These are phyloP conservation scores for Aaosphaeria pasadenensis DNA, from an alignment of 2,329 filamentous ascomycete genomes.

Conservation along the genomic window DNA sequence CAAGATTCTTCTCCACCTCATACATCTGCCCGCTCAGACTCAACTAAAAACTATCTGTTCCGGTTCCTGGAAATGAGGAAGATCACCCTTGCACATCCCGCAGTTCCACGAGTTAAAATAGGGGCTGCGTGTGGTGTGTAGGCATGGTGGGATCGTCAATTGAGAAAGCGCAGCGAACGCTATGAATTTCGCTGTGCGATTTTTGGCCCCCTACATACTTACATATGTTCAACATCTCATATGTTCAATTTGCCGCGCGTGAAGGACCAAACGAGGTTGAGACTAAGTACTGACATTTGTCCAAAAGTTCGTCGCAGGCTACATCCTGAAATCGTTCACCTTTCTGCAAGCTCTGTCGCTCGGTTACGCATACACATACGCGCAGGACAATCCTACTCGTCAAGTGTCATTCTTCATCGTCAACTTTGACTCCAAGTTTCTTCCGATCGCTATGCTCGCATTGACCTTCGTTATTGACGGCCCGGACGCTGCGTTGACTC, in stretches of 20 bases:
- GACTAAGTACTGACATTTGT: background rate
- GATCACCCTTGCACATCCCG: conserved; percentile 50
- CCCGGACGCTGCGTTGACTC: conserved; percentile 55
- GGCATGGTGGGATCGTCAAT: conserved; percentile 52
- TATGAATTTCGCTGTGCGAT: conserved; percentile 55
- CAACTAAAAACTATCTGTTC: conserved; percentile 44
- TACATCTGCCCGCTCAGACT: conserved; percentile 55
- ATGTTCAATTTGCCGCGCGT: background rate
- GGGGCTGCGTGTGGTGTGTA: conserved; percentile 45
- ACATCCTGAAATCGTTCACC: conserved; percentile 50
- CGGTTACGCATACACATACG: conserved; percentile 78
- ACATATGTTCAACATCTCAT: conserved; percentile 3
- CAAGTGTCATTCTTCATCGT: conserved; percentile 79
- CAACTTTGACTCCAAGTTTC: conserved; percentile 75
- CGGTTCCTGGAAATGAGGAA: conserved; percentile 56
- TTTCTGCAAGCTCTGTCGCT: conserved; percentile 65
- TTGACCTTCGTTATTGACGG: conserved; percentile 69
- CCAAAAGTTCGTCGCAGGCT: conserved; percentile 51
- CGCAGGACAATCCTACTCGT: conserved; percentile 77
- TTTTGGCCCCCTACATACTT: conserved; percentile 63
- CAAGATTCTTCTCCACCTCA: conserved; percentile 48
- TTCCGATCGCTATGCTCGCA: conserved; percentile 77
- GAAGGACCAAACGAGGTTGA: background rate
- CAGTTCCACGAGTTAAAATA: conserved; percentile 49
- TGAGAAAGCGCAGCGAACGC: conserved; percentile 55